Base-by-base conservation (phyloP, 805 yeast species). In the Hanseniaspora jakobsenii region DNA sequence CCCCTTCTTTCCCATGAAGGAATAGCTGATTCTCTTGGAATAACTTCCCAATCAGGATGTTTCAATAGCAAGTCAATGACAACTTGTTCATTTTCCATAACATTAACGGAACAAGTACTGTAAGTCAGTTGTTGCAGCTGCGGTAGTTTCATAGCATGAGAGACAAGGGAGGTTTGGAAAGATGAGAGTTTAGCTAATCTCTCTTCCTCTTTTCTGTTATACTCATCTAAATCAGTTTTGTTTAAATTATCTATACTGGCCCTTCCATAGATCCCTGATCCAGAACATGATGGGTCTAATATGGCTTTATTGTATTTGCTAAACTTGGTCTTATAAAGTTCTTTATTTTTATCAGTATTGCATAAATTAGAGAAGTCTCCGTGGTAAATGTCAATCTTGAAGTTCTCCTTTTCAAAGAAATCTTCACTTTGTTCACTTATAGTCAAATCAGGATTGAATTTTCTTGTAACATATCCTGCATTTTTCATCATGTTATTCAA, bases 181-280 rank as follows among this genome's bases (percentile, higher is more conserved):
- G 81, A 78, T 0, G 95, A 73, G 37, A 91, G 67, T 54, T 79
- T 83, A 18, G 70, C 68, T 38, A 93, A 66, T 46, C 65, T 58
- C n/a, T 46, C 49, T 13, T 50, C 51, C n/a, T 50, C 55, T 26
- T 54, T 52, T 6, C 39, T 37, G 14, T 31, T 45, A 16, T 47
- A 48, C 13, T 32, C 24, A 7, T 43, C 45, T 10, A 48, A 30
- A 4, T 44, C 45, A 12, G 39, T 51, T 10, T 47, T 46, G 17
- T 49, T 40, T 9, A 53, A 40, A 5, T 57, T 48, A 48, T 69
- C 83, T 38, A 77, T 78, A 47, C 71, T 64, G 2, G 79, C 82
- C 29, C 94, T 66, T n/a, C 96, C 95, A 65, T 89, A 89, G 32
- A 91, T 91, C 3, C 99, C 99, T 37, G 94, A 81, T 0, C 99